Evolutionary conservation across 1,284 basidiomycete genomes (phyloP).

Genomic region (Takashimella tepidaria): DNA sequence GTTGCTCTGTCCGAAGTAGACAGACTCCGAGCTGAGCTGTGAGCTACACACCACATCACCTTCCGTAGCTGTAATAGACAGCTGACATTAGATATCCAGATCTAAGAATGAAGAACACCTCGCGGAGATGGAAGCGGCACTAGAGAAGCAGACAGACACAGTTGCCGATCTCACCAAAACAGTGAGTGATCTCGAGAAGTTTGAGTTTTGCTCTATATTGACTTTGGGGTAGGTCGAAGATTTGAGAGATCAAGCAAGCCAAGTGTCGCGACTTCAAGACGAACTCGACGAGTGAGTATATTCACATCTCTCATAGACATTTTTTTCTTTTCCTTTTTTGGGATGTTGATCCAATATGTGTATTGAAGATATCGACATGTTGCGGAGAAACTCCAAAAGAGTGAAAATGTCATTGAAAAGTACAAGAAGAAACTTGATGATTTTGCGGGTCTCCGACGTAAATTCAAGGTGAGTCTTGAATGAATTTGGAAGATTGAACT

Average conservation of each 20-base stretch:
- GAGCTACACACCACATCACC: no score
- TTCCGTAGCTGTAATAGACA: constrained; percentile 13
- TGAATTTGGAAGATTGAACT: not conserved
- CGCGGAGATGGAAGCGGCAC: constrained; percentile 66
- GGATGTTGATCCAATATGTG: not conserved
- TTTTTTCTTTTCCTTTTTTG: no score
- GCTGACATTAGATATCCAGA: constrained; percentile 47
- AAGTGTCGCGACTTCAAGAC: constrained; percentile 76
- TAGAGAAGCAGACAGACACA: constrained; percentile 66
- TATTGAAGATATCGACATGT: constrained; percentile 86
- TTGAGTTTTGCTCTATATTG: no score
- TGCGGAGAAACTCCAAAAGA: constrained; percentile 84
- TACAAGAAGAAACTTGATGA: constrained; percentile 98
- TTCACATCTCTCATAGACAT: no score
- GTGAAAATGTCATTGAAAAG: constrained; percentile 96
- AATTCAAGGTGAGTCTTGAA: constrained; percentile 62
- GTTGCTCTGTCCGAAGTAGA: constrained; percentile 59
- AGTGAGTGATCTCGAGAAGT: constrained; percentile 38
- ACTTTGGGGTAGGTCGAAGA: constrained; percentile 71
- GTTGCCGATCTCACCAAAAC: constrained; percentile 69
- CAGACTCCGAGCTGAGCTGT: constrained; percentile 70
- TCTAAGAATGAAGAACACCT: constrained; percentile 68
- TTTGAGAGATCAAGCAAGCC: constrained; percentile 68
- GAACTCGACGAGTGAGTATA: constrained; percentile 76
- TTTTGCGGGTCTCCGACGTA: constrained; percentile 76